phyloP scores from a whole-genome alignment of 2,329 filamentous ascomycete genomes.

The Cladorrhinum sp. region DNA sequence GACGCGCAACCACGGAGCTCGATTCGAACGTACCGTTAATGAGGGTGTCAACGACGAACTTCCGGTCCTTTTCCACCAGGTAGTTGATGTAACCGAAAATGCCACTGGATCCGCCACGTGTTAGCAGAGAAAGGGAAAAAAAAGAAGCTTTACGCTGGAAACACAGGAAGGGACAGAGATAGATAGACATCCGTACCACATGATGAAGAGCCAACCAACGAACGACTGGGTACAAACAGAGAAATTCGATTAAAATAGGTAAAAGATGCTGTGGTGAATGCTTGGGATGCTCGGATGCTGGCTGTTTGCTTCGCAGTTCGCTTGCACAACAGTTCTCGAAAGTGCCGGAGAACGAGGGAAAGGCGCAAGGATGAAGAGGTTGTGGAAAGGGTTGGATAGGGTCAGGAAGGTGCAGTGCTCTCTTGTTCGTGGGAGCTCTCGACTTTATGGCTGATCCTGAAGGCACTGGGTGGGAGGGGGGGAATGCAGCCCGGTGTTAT shows the following conservation, averaged over 20 bases:
- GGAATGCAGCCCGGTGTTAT: conserved; percentile 24
- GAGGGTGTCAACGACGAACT: conserved; percentile 91
- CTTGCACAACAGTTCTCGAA: conserved; percentile 16
- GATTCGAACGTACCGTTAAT: conserved; percentile 73
- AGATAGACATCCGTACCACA: conserved; percentile 33
- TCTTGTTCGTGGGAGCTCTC: conserved; percentile 23
- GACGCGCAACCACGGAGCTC: not conserved
- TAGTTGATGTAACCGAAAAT: conserved; percentile 99
- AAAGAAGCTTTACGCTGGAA: conserved; percentile 6
- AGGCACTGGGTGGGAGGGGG: conserved; percentile 5
- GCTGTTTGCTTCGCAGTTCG: conserved; percentile 4
- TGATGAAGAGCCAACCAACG: conserved; percentile 31
- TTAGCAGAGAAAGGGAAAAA: conserved; percentile 13
- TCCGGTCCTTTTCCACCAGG: conserved; percentile 96
- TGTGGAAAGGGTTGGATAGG: conserved; percentile 11
- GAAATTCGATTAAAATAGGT: conserved; percentile 6
- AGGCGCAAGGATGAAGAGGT: not conserved
- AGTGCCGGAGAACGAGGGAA: conserved; percentile 10
- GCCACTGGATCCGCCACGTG: conserved; percentile 54
- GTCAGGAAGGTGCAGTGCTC: conserved; percentile 10
- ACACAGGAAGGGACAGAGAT: conserved; percentile 6
- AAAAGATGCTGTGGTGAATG: no score
- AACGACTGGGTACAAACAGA: conserved; percentile 18
- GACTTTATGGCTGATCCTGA: conserved; percentile 25
- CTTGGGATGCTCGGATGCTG: conserved; percentile 5